These are phyloP conservation scores for Backusella tarrabulga DNA, from an alignment of 192 early-diverging fungal genomes.

Conservation along the genomic window DNA sequence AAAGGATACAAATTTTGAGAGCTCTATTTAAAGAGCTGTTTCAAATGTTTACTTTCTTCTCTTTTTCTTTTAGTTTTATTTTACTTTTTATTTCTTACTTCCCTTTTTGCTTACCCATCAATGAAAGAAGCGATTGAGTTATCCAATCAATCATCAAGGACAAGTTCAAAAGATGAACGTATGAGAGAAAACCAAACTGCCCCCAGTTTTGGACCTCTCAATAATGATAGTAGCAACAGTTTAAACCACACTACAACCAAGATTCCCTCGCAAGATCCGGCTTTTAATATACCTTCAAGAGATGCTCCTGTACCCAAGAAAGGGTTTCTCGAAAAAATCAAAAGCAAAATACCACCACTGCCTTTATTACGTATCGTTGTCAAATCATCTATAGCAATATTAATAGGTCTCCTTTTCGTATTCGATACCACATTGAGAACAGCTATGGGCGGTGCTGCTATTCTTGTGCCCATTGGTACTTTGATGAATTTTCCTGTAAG, in stretches of 20 bases:
- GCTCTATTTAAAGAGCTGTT: neutral
- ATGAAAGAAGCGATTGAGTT: neutral
- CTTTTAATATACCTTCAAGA: neutral
- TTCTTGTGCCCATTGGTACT: conserved; percentile 21
- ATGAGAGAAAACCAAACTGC: neutral
- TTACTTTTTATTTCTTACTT: neutral
- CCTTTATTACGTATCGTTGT: conserved; percentile 9
- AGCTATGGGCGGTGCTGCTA: conserved; percentile 6
- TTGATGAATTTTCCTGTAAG: conserved; percentile 24
- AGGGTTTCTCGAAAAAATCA: neutral
- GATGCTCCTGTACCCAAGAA: neutral
- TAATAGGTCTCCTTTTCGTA: conserved; percentile 12
- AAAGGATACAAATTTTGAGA: neutral
- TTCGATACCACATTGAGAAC: neutral
- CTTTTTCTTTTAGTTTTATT: neutral
- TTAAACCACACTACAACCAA: neutral
- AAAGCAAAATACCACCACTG: conserved; percentile 11
- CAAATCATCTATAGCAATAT: conserved; percentile 23
- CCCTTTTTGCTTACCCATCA: neutral
- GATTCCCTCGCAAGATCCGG: neutral
- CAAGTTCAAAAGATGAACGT: neutral
- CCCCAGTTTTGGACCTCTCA: neutral
- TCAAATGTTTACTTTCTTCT: neutral
- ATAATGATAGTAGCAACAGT: neutral
- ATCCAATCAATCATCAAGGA: neutral